These are phyloP conservation scores for Blastocystis sp. DNA, from an alignment of 352 stramenopile species.

Conservation along the genomic window DNA sequence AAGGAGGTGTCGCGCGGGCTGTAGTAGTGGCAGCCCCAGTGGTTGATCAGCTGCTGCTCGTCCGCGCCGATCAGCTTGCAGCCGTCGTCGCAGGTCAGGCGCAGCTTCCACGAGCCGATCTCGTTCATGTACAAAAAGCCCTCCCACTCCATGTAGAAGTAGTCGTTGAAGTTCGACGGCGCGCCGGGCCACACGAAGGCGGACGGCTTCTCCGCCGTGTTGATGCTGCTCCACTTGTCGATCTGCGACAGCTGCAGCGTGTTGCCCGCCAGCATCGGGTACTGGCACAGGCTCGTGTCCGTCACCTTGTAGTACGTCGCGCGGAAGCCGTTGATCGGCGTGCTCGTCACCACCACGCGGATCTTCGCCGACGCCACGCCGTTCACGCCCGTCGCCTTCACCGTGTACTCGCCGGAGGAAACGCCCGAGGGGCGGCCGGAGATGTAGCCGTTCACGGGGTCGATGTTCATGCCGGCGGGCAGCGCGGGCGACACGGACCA, in stretches of 20 bases:
- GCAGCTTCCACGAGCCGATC: slow-evolving; percentile 49
- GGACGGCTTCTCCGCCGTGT: not conserved
- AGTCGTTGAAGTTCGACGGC: slow-evolving; percentile 35
- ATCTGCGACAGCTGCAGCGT: slow-evolving; percentile 38
- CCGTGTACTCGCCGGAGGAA: slow-evolving; percentile 61
- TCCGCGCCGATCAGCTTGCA: slow-evolving; percentile 62
- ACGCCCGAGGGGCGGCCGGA: slow-evolving; percentile 1
- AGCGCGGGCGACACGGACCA: slow-evolving; percentile 42
- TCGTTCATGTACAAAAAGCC: slow-evolving; percentile 54
- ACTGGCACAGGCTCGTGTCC: slow-evolving; percentile 30
- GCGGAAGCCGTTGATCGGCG: slow-evolving; percentile 30
- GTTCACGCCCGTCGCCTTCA: slow-evolving; percentile 60
- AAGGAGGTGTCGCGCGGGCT: slow-evolving; percentile 26
- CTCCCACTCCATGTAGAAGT: slow-evolving; percentile 69
- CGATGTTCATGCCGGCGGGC: slow-evolving; percentile 34
- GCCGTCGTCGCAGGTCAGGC: slow-evolving; percentile 62
- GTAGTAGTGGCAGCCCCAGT: slow-evolving; percentile 66
- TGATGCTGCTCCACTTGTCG: slow-evolving; percentile 5
- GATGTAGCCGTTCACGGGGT: slow-evolving; percentile 62
- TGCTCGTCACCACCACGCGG: slow-evolving; percentile 22
- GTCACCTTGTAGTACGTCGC: slow-evolving; percentile 38
- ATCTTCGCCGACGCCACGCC: slow-evolving; percentile 26
- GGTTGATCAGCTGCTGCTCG: slow-evolving; percentile 49
- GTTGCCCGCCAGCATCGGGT: slow-evolving; percentile 55
- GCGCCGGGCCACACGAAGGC: slow-evolving; percentile 33